Percentiles rank a stretch among this genome's conserved stretches.
Evolutionary conservation across 371 early-diverging fungal genomes (phyloP).

Genomic region (Saksenaea oblongispora): DNA sequence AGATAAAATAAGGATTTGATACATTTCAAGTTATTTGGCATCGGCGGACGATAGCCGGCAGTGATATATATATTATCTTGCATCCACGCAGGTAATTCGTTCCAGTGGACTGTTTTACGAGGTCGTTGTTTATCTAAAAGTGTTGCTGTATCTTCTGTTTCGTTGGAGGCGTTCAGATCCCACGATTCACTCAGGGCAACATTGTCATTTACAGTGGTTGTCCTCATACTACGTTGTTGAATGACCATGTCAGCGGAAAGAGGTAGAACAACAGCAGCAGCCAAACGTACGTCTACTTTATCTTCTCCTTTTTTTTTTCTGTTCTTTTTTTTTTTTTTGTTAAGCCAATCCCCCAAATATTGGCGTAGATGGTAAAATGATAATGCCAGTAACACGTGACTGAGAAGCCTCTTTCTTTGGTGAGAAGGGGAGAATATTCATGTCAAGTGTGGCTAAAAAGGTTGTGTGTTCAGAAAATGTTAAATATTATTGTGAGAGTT

Average conservation of each 20-base stretch:
- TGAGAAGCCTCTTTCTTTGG: too few species aligned
- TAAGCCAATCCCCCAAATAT: too few species aligned
- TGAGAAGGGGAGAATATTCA: too few species aligned
- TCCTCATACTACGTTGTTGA: background rate
- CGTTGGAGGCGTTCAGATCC: background rate
- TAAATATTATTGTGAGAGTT: too few species aligned
- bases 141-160: background rate
- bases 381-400: too few species aligned
- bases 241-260: background rate
- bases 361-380: too few species aligned
- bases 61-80: conserved; percentile 70
- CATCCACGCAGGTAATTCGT: conserved; percentile 76
- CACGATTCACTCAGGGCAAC: background rate
- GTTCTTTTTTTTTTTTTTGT: too few species aligned
- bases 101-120: conserved; percentile 11
- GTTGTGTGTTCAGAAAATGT: too few species aligned
- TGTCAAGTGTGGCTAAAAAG: too few species aligned
- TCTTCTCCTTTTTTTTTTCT: too few species aligned
- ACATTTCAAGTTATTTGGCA: conserved; percentile 73
- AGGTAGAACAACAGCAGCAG: background rate
- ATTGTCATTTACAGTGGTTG: background rate
- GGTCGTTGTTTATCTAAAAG: background rate
- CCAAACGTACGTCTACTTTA: background rate
- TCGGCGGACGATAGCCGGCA: conserved; percentile 80
- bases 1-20: conserved; percentile 74